These are phyloP conservation scores for Strobilomyces confusus DNA, from an alignment of 768 basidiomycete species.

Conservation along the genomic window DNA sequence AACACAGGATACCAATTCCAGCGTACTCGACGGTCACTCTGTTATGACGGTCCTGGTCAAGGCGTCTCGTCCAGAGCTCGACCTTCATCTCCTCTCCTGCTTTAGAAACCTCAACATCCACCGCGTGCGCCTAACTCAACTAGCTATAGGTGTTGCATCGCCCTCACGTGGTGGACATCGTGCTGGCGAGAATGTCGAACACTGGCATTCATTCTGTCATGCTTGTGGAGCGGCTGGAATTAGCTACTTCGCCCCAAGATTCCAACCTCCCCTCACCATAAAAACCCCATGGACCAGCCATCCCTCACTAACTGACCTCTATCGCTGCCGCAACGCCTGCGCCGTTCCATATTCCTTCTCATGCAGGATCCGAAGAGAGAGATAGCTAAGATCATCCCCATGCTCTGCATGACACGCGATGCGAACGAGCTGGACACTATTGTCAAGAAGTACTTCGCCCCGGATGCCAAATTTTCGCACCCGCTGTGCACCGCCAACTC, in stretches of 20 bases:
- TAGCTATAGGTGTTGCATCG: not conserved
- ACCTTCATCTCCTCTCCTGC: not conserved
- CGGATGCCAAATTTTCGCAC: conserved; percentile 56
- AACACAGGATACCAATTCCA: conserved; percentile 6
- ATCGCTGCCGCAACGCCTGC: not conserved
- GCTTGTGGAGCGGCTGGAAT: not conserved
- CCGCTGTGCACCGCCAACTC: conserved; percentile 56
- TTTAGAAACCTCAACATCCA: not conserved
- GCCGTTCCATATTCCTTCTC: not conserved
- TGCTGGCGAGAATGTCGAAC: not conserved
- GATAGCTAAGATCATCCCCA: conserved; percentile 40
- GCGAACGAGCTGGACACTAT: conserved; percentile 48
- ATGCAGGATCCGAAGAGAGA: conserved; percentile 60
- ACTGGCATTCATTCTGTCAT: conserved; percentile 6
- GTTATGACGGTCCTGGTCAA: not conserved
- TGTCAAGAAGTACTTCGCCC: conserved; percentile 47
- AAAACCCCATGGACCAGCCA: conserved; percentile 3
- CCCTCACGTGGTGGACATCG: not conserved
- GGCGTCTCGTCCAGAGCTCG: not conserved
- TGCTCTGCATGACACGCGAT: conserved; percentile 44
- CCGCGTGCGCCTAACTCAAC: no score
- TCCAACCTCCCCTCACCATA: conserved; percentile 12
- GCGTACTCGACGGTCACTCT: not conserved
- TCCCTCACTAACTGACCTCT: not conserved
- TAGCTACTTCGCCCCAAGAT: not conserved